Conservation (phyloP, 2,329 filamentous ascomycete species). For the Cadophora sp. region DNA sequence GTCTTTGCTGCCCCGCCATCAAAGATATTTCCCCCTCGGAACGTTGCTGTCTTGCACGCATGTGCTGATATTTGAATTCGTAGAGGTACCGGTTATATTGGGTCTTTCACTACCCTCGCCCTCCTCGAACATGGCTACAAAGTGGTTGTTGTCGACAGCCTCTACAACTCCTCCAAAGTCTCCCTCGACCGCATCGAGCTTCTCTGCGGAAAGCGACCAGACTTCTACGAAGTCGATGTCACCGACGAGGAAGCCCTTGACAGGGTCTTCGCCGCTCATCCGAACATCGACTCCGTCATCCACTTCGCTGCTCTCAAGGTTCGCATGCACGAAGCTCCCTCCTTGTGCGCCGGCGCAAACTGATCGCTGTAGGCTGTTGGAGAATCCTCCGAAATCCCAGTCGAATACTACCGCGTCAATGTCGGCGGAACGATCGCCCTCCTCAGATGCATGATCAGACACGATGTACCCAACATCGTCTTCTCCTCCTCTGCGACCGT, state of each 20-base stretch:
- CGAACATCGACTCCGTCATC: constrained; percentile 96
- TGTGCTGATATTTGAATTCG: constrained; percentile 39
- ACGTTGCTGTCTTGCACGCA: neutral
- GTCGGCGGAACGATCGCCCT: constrained; percentile 91
- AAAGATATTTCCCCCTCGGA: neutral
- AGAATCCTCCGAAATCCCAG: constrained; percentile 89
- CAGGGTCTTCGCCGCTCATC: constrained; percentile 85
- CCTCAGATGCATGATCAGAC: constrained; percentile 82
- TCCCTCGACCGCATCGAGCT: constrained; percentile 94
- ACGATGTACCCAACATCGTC: constrained; percentile 96
- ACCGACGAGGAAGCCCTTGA: constrained; percentile 85
- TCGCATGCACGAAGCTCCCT: constrained; percentile 45
- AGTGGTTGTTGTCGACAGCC: constrained; percentile 93
- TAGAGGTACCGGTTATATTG: constrained; percentile 98
- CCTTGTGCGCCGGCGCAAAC: constrained; percentile 18
- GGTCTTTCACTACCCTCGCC: constrained; percentile 92
- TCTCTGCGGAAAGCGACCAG: constrained; percentile 85
- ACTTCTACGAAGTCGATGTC: constrained; percentile 86
- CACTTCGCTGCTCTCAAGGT: constrained; percentile 98
- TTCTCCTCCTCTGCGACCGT: constrained; percentile 98
- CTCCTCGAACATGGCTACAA: constrained; percentile 95
- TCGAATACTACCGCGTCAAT: constrained; percentile 98
- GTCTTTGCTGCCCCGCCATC: constrained; percentile 13
- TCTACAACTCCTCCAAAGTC: constrained; percentile 95
- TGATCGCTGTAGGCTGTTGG: constrained; percentile 76